These are phyloP conservation scores for Mollisia scopiformis DNA, from an alignment of 2,329 filamentous ascomycete species.

Conservation along the genomic window DNA sequence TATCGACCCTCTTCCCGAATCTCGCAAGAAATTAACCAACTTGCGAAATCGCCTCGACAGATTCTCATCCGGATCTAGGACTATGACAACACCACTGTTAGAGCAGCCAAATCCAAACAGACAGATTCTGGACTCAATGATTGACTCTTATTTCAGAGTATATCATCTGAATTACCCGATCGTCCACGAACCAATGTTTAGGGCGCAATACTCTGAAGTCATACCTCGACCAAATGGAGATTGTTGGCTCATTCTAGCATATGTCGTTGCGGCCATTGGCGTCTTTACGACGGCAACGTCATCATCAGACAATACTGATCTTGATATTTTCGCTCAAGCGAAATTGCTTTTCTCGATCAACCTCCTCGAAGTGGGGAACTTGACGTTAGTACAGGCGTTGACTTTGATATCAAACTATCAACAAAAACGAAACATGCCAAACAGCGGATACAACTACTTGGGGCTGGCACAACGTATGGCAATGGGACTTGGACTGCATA, in stretches of 20 bases:
- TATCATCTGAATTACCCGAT: slow-evolving; percentile 27
- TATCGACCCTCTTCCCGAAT: background rate
- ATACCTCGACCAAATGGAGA: slow-evolving; percentile 19
- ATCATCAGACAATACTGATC: slow-evolving; percentile 10
- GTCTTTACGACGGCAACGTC: slow-evolving; percentile 20
- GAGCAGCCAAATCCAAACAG: background rate
- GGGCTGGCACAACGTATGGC: slow-evolving; percentile 55
- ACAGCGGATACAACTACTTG: slow-evolving; percentile 54
- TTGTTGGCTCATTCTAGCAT: slow-evolving; percentile 24
- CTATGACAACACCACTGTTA: background rate
- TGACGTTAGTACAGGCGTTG: slow-evolving; percentile 49
- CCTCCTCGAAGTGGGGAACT: slow-evolving; percentile 47
- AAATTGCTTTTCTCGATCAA: slow-evolving; percentile 41
- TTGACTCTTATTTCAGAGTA: slow-evolving; percentile 13
- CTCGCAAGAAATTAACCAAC: background rate
- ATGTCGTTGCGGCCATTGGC: slow-evolving; percentile 24
- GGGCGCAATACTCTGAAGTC: slow-evolving; percentile 18
- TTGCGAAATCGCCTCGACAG: background rate
- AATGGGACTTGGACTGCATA: slow-evolving; percentile 51
- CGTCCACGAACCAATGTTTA: slow-evolving; percentile 24
- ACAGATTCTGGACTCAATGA: background rate
- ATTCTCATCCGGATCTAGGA: background rate
- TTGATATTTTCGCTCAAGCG: slow-evolving; percentile 3
- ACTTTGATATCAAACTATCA: slow-evolving; percentile 50
- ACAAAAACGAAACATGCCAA: slow-evolving; percentile 52